Evolutionary conservation across 352 stramenopile species (phyloP).

Genomic region (Phytophthora constricta): DNA sequence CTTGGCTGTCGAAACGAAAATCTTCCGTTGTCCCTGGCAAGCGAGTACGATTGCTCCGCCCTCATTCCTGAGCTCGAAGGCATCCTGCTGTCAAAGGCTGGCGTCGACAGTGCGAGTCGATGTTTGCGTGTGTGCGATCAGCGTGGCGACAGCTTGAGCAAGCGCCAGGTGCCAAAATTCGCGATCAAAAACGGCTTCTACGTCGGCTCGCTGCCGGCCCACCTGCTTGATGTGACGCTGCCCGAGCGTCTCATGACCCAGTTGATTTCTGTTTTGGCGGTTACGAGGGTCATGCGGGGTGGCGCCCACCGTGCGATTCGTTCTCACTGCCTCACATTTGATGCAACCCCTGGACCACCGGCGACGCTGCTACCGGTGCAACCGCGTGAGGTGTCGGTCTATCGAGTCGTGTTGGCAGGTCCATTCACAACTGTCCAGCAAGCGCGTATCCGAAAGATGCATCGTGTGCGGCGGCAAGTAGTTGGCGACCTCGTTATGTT

Average conservation of each 20-base stretch:
- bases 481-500: background rate
- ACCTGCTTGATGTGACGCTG: slow-evolving; percentile 5
- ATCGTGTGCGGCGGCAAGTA: background rate
- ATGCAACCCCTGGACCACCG: slow-evolving; percentile 25
- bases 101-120: background rate
- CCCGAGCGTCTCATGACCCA: slow-evolving; percentile 23
- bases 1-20: background rate
- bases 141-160: slow-evolving; percentile 6
- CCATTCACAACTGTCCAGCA: slow-evolving; percentile 21
- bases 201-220: slow-evolving; percentile 9
- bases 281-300: slow-evolving; percentile 27
- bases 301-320: slow-evolving; percentile 24
- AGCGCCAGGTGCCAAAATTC: slow-evolving; percentile 17
- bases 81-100: slow-evolving; percentile 16
- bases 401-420: slow-evolving; percentile 28
- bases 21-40: background rate
- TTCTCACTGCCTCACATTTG: slow-evolving; percentile 33
- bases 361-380: slow-evolving; percentile 23
- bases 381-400: slow-evolving; percentile 12
- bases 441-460: slow-evolving; percentile 19
- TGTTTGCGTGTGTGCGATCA: slow-evolving; percentile 4
- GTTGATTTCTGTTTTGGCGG: slow-evolving; percentile 18
- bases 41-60: slow-evolving; percentile 5
- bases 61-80: background rate
- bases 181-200: slow-evolving; percentile 39